Evolutionary conservation across 2,329 filamentous ascomycete species (phyloP), one percentile per base, ranked within the genome.

Genomic region (Fonsecaea multimorphosa): DNA sequence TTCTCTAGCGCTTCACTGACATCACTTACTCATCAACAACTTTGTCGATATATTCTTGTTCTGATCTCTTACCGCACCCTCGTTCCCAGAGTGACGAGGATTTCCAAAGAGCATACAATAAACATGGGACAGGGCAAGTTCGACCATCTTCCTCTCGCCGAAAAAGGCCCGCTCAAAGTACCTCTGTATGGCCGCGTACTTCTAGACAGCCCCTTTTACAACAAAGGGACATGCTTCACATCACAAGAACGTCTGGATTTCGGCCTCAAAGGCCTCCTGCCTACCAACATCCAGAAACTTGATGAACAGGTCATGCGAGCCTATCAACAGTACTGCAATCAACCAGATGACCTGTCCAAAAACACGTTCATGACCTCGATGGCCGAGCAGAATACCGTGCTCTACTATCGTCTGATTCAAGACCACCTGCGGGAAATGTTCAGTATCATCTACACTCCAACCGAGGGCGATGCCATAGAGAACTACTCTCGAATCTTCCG

Each of bases 391-490:
- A 96, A 95, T 77, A 86, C 91, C 67, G 91, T 96, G 0, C 78
- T 96, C 1, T 96, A 91, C 76, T 96, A 56, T 9, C 66, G 92
- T 85, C 83, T 96, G 9, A 83, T 95, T 7, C 85, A 91, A 74
- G 87, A 91, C 3, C 89, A 96, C 72, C 79, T 96, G 22, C 88
- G 91, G 69, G 92, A 96, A 74, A 95, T 96, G 91, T 93, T 96
- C 74, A 87, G 89, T 46, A 82, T 96, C n/a, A 91, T 96, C 31
- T 97, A 96, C 74, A 96, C 93, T 0, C 93, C 93, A 0, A 96
- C 93, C 0, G 92, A 96, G 78, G 70, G 68, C 22, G 91, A 96
- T 46, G 93, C 93, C 0, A 96, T 96, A 58, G 87, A 91, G 70
- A 91, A 93, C 69, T 96, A 91, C 74, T 95, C 91, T 0, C 81